Base-by-base conservation (phyloP, 164 flowering plant genomes). In the Chimonanthus praecox region DNA sequence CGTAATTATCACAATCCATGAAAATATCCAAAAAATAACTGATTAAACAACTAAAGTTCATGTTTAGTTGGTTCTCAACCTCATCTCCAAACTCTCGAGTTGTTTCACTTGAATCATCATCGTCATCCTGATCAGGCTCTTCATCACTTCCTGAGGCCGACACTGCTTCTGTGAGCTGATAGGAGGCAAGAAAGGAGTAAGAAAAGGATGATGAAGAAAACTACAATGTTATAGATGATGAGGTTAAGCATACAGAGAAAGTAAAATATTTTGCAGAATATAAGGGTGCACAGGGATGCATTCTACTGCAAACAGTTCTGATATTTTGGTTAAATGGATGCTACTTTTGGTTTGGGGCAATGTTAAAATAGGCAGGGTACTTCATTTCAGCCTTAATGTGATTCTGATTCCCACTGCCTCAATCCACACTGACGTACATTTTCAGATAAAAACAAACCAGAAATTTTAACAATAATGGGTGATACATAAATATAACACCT, bases 141-240 rank as follows among this genome's bases (percentile, higher is more conserved):
- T 73, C 79, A 3, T 77, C 76, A 64, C 76, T 77, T 63, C 69
- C 79, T 11, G 73, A 68, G 18, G 68, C 79, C 9, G 54, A 63
- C 50, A 69, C 65, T 48, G 68, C 73, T 51, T 77, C 79, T 6
- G 8, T 73, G 16, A 77, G 76, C 79, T 77, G 79, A 71, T 7
- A 64, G 7, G 71, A 63, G 21, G 7, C 47, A 69, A 18, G 4
- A 67, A 47, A n/a, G 47, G 18, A 21, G 6, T 62, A 61, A 71
- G 51, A 45, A 18, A 63, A 63, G 43, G 21, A 63, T 4, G 66
- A 63, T 21, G 18, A 2, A 18, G 7, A 63, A 21, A 21, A 18
- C 8, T 16, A 63, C 16, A 33, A 21, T 13, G 21, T 21, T 63
- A 18, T 4, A 18, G 18, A 11, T 13, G 48, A 10, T 7, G 2